Base-by-base conservation (phyloP, 2,329 filamentous ascomycete genomes). In the Aspergillus floridensis region DNA sequence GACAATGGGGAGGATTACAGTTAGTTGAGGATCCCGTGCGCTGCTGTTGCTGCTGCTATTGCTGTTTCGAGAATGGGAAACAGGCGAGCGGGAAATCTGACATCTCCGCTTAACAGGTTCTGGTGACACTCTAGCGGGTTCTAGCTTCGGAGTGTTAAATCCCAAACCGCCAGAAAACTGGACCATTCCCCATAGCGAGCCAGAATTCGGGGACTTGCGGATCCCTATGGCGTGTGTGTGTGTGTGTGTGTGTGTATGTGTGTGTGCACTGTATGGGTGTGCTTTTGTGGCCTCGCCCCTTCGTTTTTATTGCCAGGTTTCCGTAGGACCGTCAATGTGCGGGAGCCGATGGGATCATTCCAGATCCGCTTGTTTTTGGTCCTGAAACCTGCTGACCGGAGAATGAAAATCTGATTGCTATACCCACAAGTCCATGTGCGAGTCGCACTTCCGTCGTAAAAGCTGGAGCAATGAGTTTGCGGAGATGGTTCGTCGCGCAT, bases 91-190 rank as follows among this genome's bases (percentile, higher is more conserved):
- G 38, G 24, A 62, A 63, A 62, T 63, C 53, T 66, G 64, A 69
- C 59, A 66, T 66, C 66, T 62, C 69, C 67, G 69, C 58, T 50
- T 57, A 59, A 59, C 58, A 53, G 56, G 60, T 72, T 72, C 70
- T 63, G 68, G 63, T 59, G 62, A 61, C 57, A 58, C 61, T 71
- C 71, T 72, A 72, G 70, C 65, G 70, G 61, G 62, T 70, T 73
- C 71, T 73, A 72, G 70, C 65, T 63, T 64, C 56, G 55, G 55
- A 50, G 59, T 47, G 41, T 63, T 66, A 63, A 44, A 63, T 59
- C 29, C 59, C 63, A 62, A 61, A 57, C 58, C 61, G 61, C 59
- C 58, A 52, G 57, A 32, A 52, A 41, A 57, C 60, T 58, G 60
- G 56, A 49, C 55, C 49, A 46, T 54, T 55, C 57, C 58, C 62